Evolutionary conservation across 2,329 filamentous ascomycete genomes (phyloP).

Genomic region (Nothophaeocryptopus gaeumannii): DNA sequence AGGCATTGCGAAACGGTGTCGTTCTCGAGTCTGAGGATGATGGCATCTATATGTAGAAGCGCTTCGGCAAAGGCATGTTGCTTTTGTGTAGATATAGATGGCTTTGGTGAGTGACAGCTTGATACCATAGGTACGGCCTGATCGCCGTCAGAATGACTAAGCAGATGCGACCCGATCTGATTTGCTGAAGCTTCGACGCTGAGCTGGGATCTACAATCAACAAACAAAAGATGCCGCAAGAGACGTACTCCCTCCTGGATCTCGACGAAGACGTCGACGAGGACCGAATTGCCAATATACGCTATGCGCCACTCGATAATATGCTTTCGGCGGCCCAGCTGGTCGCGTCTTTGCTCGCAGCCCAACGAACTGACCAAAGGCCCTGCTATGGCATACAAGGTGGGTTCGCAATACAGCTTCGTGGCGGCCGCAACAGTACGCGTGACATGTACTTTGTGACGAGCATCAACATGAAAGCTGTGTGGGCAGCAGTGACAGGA

Average conservation of each 20-base stretch:
- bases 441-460: conserved; percentile 10
- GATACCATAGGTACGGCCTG: too few relatives aligned
- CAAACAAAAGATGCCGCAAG: conserved; percentile 4
- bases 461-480: conserved; percentile 12
- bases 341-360: not conserved
- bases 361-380: not conserved
- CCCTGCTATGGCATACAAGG: conserved; percentile 7
- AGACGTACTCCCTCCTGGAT: conserved; percentile 3
- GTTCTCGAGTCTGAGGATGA: too few relatives aligned
- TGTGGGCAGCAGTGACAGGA: conserved; percentile 7
- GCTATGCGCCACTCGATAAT: conserved; percentile 3
- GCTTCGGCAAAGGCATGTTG: too few relatives aligned
- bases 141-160: too few relatives aligned
- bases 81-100: too few relatives aligned
- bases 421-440: conserved; percentile 9
- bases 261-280: conserved; percentile 5
- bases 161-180: too few relatives aligned
- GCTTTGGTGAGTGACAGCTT: too few relatives aligned
- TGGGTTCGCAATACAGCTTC: conserved; percentile 12
- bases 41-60: too few relatives aligned
- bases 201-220: too few relatives aligned
- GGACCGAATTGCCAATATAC: not conserved
- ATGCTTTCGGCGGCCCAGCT: conserved; percentile 6
- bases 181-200: too few relatives aligned
- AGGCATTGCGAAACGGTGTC: too few relatives aligned